phyloP scores from a whole-genome alignment of 176 grass and related monocot genomes.

The Hsuehochloa calcarea region DNA sequence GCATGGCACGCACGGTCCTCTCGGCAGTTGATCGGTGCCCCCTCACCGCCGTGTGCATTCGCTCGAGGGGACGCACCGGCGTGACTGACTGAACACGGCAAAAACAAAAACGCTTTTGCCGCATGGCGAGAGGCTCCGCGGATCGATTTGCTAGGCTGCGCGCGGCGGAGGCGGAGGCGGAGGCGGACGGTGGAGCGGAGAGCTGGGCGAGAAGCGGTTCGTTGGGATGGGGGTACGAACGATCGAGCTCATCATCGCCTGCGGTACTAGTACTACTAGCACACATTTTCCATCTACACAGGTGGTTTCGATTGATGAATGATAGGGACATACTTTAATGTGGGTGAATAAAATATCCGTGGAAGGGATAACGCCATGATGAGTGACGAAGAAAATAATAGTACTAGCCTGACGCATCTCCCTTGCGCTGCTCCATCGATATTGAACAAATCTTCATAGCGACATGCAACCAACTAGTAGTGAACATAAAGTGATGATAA shows the following conservation, averaged over 20 bases:
- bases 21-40: no score
- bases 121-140: no score
- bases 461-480: conserved; percentile 32
- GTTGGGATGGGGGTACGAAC: no score
- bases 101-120: no score
- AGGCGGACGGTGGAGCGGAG: no score
- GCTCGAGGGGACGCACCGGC: no score
- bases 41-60: no score
- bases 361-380: not conserved
- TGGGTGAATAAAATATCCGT: not conserved
- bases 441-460: not conserved
- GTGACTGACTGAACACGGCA: no score
- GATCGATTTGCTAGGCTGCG: no score
- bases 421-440: not conserved
- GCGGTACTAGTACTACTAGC: not conserved
- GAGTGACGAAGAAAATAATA: conserved; percentile 8
- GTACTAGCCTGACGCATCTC: not conserved
- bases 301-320: not conserved
- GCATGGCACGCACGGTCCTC: no score
- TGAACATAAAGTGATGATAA: not conserved
- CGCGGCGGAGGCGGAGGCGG: no score
- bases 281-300: not conserved
- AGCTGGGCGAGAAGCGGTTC: no score
- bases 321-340: not conserved
- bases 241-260: not conserved